phyloP scores from a whole-genome alignment of 768 basidiomycete species.

The Sarcodon sp. region DNA sequence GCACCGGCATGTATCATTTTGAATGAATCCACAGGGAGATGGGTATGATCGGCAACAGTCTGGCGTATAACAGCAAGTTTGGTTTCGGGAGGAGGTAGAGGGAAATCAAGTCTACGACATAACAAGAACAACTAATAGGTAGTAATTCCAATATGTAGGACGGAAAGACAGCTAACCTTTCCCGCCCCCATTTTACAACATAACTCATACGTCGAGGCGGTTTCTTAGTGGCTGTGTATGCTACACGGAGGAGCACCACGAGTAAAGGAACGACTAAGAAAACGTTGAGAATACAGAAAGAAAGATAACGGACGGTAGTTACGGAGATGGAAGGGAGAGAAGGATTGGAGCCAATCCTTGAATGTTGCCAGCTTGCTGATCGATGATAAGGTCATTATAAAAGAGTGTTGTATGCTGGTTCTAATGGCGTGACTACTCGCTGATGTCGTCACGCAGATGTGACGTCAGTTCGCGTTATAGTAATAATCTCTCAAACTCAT shows the following conservation, averaged over 20 bases:
- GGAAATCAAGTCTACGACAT: conserved; percentile 28
- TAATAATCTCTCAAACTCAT: neutral
- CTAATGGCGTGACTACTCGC: neutral
- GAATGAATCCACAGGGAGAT: conserved; percentile 56
- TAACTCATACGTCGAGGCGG: conserved; percentile 19
- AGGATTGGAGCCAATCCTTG: conserved; percentile 5
- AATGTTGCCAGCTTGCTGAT: conserved; percentile 4
- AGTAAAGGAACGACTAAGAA: conserved; percentile 1
- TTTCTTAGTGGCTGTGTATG: conserved; percentile 8
- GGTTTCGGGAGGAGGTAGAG: conserved; percentile 44
- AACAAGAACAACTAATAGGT: neutral
- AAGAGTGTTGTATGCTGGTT: neutral
- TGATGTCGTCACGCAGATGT: conserved; percentile 3
- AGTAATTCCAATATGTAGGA: conserved; percentile 3
- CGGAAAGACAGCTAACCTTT: conserved; percentile 18
- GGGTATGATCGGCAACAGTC: conserved; percentile 61
- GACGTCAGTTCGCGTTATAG: conserved; percentile 1
- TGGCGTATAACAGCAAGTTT: conserved; percentile 44
- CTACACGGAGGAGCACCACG: conserved; percentile 12
- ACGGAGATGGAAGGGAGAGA: conserved; percentile 13
- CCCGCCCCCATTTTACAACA: conserved; percentile 36
- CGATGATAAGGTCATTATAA: neutral
- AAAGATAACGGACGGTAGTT: neutral
- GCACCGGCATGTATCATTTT: conserved; percentile 87
- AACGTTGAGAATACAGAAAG: neutral